These are phyloP conservation scores for Pisolithus thermaeus DNA, from an alignment of 1,284 basidiomycete genomes.

Conservation along the genomic window DNA sequence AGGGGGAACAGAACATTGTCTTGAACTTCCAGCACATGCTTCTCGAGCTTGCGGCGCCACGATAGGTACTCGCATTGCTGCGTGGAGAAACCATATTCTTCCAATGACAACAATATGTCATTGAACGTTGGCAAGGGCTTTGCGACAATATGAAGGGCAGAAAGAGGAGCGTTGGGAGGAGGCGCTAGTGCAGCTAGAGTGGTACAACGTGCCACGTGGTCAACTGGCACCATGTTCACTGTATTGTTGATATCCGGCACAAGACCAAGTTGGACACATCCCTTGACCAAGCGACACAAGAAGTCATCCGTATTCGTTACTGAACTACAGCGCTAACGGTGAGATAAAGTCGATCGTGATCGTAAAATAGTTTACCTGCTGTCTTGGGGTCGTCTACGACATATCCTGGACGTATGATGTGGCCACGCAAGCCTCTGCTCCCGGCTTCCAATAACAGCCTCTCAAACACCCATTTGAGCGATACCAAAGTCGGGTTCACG, in stretches of 20 bases:
- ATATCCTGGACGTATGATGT: slow-evolving; percentile 92
- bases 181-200: slow-evolving; percentile 65
- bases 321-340: slow-evolving; percentile 19
- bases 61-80: slow-evolving; percentile 82
- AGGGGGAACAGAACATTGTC: slow-evolving; percentile 98
- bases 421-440: slow-evolving; percentile 78
- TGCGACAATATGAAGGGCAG: slow-evolving; percentile 87
- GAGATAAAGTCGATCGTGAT: no score
- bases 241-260: slow-evolving; percentile 98
- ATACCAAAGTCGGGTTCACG: slow-evolving; percentile 81
- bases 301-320: slow-evolving; percentile 99
- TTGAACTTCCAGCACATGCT: slow-evolving; percentile 89
- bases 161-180: slow-evolving; percentile 44
- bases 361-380: slow-evolving; percentile 54
- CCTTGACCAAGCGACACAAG: slow-evolving; percentile 97
- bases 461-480: slow-evolving; percentile 93
- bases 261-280: slow-evolving; percentile 92
- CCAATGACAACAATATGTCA: slow-evolving; percentile 73
- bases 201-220: slow-evolving; percentile 67
- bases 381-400: slow-evolving; percentile 89
- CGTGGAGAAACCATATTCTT: slow-evolving; percentile 78
- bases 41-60: slow-evolving; percentile 91
- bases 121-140: slow-evolving; percentile 90
- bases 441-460: slow-evolving; percentile 91
- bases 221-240: slow-evolving; percentile 99